Percentiles rank a stretch among this genome's conserved stretches.
Conservation (phyloP, 2,329 filamentous ascomycete genomes). For the Byssothecium circinans region DNA sequence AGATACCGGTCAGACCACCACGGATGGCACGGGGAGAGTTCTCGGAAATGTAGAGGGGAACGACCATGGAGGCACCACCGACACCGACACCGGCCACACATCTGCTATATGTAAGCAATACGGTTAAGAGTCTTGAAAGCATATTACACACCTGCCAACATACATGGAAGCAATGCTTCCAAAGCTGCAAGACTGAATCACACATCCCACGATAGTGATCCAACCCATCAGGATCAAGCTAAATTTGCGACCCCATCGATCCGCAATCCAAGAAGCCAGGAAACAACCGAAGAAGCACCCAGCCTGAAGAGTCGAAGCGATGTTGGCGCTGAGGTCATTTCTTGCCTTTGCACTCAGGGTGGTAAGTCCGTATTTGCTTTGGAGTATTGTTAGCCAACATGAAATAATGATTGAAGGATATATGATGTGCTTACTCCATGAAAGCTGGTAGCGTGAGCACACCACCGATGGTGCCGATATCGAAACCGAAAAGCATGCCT, state of each 20-base stretch:
- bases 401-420: neutral
- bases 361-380: conserved; percentile 57
- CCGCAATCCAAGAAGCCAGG: conserved; percentile 57
- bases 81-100: conserved; percentile 59
- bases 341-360: conserved; percentile 44
- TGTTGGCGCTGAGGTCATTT: conserved; percentile 64
- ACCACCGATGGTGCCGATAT: conserved; percentile 69
- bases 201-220: conserved; percentile 62
- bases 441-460: conserved; percentile 64
- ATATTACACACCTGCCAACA: conserved; percentile 57
- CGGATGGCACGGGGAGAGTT: conserved; percentile 62
- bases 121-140: neutral
- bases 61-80: conserved; percentile 58
- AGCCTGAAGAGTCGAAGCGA: conserved; percentile 71
- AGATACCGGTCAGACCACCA: conserved; percentile 62
- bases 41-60: conserved; percentile 63
- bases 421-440: conserved; percentile 55
- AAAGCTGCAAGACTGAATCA: conserved; percentile 65
- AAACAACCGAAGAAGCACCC: conserved; percentile 69
- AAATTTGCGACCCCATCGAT: conserved; percentile 58
- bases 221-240: conserved; percentile 60
- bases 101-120: conserved; percentile 26
- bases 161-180: conserved; percentile 66
- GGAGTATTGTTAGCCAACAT: conserved; percentile 10
- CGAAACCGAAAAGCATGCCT: conserved; percentile 68